phyloP scores from a whole-genome alignment of 2,329 filamentous ascomycete species.

The Nothopassalora personata region DNA sequence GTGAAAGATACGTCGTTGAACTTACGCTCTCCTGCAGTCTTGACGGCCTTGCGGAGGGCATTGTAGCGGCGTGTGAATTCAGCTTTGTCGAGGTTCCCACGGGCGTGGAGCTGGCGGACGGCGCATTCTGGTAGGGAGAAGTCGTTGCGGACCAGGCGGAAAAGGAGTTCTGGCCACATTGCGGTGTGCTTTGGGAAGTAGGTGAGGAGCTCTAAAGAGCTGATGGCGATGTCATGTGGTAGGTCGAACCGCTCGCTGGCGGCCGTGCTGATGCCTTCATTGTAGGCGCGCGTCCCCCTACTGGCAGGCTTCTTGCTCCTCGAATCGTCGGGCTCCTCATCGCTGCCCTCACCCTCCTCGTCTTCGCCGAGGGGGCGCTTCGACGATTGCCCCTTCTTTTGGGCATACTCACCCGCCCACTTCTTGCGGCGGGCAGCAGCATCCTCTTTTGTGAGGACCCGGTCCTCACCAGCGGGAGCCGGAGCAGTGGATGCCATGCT shows the following conservation, averaged over 20 bases:
- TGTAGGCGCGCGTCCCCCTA: not conserved
- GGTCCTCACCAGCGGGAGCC: too few species aligned
- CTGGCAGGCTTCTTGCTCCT: not conserved
- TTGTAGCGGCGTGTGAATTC: not conserved
- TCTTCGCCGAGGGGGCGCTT: not conserved
- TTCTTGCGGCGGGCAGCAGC: too few species aligned
- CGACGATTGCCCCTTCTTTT: not conserved
- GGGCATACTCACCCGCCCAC: not conserved
- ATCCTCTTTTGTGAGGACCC: too few species aligned
- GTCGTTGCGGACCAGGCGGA: conserved; percentile 11
- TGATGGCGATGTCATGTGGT: not conserved
- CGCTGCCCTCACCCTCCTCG: not conserved
- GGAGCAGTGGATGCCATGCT: too few species aligned
- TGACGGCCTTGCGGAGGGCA: not conserved
- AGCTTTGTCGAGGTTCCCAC: not conserved
- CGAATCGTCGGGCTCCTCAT: not conserved
- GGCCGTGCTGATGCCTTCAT: not conserved
- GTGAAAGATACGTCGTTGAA: not conserved
- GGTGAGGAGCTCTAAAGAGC: conserved; percentile 11
- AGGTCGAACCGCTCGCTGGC: not conserved
- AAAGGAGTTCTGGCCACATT: conserved; percentile 6
- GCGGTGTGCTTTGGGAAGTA: conserved; percentile 12
- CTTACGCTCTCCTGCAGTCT: not conserved
- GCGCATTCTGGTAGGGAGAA: conserved; percentile 7
- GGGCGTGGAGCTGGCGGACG: conserved; percentile 3